Conservation (phyloP, 129 eudicot species). For the Logfia minima region DNA sequence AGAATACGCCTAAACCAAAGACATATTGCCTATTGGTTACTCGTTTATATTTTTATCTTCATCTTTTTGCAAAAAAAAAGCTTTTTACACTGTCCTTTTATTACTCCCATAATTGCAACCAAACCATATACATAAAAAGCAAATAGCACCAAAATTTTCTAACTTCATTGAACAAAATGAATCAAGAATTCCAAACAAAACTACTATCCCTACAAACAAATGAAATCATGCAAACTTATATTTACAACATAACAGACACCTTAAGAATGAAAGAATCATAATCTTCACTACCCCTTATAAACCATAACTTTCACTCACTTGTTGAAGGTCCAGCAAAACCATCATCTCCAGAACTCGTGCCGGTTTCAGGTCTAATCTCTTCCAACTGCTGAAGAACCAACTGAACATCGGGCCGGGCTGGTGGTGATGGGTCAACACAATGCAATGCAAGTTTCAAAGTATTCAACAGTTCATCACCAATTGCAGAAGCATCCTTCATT, state of each 20-base stretch:
- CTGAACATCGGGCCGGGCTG: constrained; percentile 79
- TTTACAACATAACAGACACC: constrained; percentile 24
- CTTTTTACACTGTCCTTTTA: neutral
- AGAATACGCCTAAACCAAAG: no score
- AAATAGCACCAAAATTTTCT: constrained; percentile 24
- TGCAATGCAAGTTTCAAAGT: constrained; percentile 84
- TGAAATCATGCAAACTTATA: constrained; percentile 27
- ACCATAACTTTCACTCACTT: constrained; percentile 40
- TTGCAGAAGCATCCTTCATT: constrained; percentile 76
- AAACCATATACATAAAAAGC: neutral
- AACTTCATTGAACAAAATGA: constrained; percentile 41
- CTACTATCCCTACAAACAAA: neutral
- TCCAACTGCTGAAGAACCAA: constrained; percentile 75
- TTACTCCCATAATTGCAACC: neutral
- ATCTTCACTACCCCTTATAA: neutral
- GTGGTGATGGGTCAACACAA: constrained; percentile 87
- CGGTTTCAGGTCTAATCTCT: constrained; percentile 68
- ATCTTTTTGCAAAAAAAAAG: no score
- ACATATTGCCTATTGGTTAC: no score
- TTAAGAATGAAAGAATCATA: constrained; percentile 78
- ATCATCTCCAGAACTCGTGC: constrained; percentile 58
- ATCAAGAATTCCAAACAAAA: constrained; percentile 29
- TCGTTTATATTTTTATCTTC: no score
- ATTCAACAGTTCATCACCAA: constrained; percentile 89
- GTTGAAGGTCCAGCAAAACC: constrained; percentile 45